Evolutionary conservation across 495 filamentous ascomycete genomes (phyloP).

Genomic region (Aspergillus indologenus): DNA sequence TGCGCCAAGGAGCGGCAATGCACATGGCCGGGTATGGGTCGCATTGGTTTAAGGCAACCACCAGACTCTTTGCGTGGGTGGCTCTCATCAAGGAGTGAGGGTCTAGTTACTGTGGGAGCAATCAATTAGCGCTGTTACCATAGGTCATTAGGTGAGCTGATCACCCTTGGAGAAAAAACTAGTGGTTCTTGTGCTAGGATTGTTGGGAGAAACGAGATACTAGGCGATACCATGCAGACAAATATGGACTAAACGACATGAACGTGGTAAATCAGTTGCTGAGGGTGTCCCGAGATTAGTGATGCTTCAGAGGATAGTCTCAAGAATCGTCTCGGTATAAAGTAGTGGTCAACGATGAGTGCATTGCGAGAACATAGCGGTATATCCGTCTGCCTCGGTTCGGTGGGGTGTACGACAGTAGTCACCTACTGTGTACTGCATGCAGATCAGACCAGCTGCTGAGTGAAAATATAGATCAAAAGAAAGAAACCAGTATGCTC

Average conservation of each 20-base stretch:
- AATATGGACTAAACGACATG: not conserved
- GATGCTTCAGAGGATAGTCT: not conserved
- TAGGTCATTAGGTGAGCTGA: not conserved
- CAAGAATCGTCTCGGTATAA: no score
- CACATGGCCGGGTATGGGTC: conserved; percentile 7
- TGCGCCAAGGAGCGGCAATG: conserved; percentile 7
- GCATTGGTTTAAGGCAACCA: conserved; percentile 14
- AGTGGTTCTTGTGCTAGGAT: not conserved
- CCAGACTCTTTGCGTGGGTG: not conserved
- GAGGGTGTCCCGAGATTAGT: not conserved
- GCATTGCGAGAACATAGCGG: not conserved
- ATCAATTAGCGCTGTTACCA: not conserved
- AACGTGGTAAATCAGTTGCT: not conserved
- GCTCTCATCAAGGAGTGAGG: not conserved
- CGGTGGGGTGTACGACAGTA: not conserved
- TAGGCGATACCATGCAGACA: not conserved
- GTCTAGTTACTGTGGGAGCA: not conserved
- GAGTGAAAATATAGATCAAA: not conserved
- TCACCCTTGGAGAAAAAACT: not conserved
- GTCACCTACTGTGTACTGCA: not conserved
- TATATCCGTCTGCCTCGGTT: not conserved
- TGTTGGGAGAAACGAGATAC: not conserved
- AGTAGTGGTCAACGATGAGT: no score
- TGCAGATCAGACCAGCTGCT: not conserved
- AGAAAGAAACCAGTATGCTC: no score